A percentile compares a stretch with the other conserved stretches of the same genome.
These are phyloP conservation scores for Curvularia spicifera DNA, from an alignment of 2,329 filamentous ascomycete species.

Conservation along the genomic window DNA sequence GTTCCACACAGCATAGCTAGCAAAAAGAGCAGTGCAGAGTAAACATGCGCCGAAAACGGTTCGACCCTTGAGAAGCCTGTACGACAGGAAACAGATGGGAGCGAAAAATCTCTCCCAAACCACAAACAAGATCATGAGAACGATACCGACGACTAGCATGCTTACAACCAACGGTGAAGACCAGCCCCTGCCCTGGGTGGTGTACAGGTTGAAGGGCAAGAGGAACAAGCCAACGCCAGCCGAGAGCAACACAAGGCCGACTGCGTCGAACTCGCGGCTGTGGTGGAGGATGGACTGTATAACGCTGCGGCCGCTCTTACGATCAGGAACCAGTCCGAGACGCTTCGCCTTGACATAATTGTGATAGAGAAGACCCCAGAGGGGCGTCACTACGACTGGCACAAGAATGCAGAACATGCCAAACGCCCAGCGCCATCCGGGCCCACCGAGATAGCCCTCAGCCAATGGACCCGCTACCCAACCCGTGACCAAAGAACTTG, in stretches of 20 bases:
- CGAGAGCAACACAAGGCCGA: slow-evolving; percentile 66
- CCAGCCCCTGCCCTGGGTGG: slow-evolving; percentile 30
- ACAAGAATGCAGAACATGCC: slow-evolving; percentile 69
- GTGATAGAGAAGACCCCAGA: slow-evolving; percentile 61
- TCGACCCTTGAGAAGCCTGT: slow-evolving; percentile 33
- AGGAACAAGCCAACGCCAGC: slow-evolving; percentile 68
- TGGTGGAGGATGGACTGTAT: slow-evolving; percentile 61
- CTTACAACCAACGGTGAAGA: slow-evolving; percentile 41
- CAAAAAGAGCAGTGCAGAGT: slow-evolving; percentile 48
- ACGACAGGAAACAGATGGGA: slow-evolving; percentile 49
- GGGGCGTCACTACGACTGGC: slow-evolving; percentile 64
- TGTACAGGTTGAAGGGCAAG: slow-evolving; percentile 66
- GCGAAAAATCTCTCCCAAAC: slow-evolving; percentile 49
- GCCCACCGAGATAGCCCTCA: slow-evolving; percentile 51
- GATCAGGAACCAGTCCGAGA: slow-evolving; percentile 56
- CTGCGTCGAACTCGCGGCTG: slow-evolving; percentile 65
- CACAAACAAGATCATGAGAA: slow-evolving; percentile 43
- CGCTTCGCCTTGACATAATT: slow-evolving; percentile 66
- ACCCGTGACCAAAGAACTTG: slow-evolving; percentile 27
- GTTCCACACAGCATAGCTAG: slow-evolving; percentile 43
- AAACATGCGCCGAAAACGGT: slow-evolving; percentile 60
- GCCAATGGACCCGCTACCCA: slow-evolving; percentile 32
- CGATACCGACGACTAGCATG: slow-evolving; percentile 45
- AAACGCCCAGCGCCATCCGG: slow-evolving; percentile 70
- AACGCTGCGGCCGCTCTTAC: slow-evolving; percentile 54